phyloP scores from a whole-genome alignment of 2,329 filamentous ascomycete species.

The Thielaviopsis euricoi region DNA sequence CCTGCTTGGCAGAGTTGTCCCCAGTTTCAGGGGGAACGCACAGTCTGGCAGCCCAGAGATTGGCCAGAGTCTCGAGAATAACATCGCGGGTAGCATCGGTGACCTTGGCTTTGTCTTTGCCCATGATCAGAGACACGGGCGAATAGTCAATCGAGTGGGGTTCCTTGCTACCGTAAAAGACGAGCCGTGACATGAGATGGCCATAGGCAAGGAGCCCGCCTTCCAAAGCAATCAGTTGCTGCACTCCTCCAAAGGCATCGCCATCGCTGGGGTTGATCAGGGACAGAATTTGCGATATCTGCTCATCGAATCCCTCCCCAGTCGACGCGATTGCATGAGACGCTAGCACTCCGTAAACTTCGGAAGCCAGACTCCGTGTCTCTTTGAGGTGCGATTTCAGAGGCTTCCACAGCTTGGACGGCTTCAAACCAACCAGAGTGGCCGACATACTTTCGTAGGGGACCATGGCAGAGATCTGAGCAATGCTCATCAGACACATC shows the following conservation, averaged over 20 bases:
- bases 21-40: conserved; percentile 19
- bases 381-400: conserved; percentile 57
- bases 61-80: conserved; percentile 27
- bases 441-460: conserved; percentile 22
- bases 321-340: conserved; percentile 40
- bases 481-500: conserved; percentile 34
- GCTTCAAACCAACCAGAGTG: conserved; percentile 17
- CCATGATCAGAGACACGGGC: conserved; percentile 17
- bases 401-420: conserved; percentile 37
- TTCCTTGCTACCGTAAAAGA: conserved; percentile 25
- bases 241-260: conserved; percentile 23
- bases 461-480: conserved; percentile 33
- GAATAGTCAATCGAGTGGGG: conserved; percentile 19
- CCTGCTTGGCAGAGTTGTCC: conserved; percentile 13
- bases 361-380: conserved; percentile 49
- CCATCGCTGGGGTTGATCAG: conserved; percentile 30
- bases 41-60: conserved; percentile 30
- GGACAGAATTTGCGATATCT: conserved; percentile 20
- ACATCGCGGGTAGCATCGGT: conserved; percentile 25
- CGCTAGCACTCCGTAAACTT: conserved; percentile 58
- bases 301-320: conserved; percentile 17
- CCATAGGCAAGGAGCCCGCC: conserved; percentile 30
- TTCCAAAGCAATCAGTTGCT: conserved; percentile 26
- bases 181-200: conserved; percentile 26
- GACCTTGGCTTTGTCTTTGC: conserved; percentile 14